Conservation (phyloP, 31 red algal species). For the Odonthalia washingtoniensis region DNA sequence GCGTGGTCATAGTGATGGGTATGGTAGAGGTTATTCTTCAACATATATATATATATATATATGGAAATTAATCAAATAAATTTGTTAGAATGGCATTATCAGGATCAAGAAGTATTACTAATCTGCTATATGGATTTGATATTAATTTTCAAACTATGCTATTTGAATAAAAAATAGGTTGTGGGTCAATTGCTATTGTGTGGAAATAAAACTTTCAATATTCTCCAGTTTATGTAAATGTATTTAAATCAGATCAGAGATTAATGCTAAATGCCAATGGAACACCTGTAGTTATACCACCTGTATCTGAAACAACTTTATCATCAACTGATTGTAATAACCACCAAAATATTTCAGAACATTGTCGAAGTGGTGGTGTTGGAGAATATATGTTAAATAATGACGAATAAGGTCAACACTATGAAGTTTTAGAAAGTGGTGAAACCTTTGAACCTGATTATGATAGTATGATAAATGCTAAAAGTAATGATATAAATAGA, state of each 20-base stretch:
- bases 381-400: neutral
- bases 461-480: conserved; percentile 40
- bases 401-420: neutral
- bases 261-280: conserved; percentile 49
- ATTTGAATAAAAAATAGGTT: conserved; percentile 77
- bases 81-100: no score
- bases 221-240: conserved; percentile 95
- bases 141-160: conserved; percentile 79
- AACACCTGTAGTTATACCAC: conserved; percentile 2
- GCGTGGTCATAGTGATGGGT: no score
- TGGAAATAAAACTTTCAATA: conserved; percentile 90
- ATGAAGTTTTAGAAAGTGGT: conserved; percentile 35
- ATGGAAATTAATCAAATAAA: no score
- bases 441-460: conserved; percentile 57
- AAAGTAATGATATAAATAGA: neutral
- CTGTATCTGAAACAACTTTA: conserved; percentile 16
- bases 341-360: neutral
- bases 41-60: no score
- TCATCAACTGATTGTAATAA: neutral
- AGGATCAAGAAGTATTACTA: conserved; percentile 40
- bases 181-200: conserved; percentile 87
- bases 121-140: conserved; percentile 75
- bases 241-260: conserved; percentile 68
- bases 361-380: neutral
- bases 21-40: no score